Evolutionary conservation across 176 grass and related monocot species (phyloP).

Genomic region (Pontederia paniculata): DNA sequence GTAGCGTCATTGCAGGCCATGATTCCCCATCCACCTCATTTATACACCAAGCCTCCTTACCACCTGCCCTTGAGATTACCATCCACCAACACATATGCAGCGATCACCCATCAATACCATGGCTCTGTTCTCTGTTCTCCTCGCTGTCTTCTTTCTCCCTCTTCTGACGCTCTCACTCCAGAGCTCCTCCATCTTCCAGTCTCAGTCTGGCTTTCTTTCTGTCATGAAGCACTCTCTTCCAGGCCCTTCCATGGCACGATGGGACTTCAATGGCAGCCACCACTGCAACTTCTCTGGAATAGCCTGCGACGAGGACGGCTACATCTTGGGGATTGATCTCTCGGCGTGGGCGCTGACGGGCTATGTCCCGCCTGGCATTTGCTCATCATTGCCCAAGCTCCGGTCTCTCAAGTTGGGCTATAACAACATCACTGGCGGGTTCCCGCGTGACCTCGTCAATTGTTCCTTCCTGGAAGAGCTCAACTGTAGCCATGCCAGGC

Average conservation of each 20-base stretch:
- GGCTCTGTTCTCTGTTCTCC: constrained; percentile 2
- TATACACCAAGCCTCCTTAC: constrained; percentile 29
- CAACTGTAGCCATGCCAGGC: constrained; percentile 46
- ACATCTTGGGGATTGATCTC: constrained; percentile 54
- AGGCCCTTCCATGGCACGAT: constrained; percentile 48
- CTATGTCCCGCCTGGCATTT: constrained; percentile 38
- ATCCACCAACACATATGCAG: constrained; percentile 5
- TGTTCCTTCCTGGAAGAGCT: constrained; percentile 53
- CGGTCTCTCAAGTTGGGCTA: constrained; percentile 31
- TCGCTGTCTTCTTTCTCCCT: constrained; percentile 5
- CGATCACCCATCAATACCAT: constrained; percentile 8
- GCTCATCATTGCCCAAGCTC: constrained; percentile 42
- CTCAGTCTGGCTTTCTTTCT: constrained; percentile 44
- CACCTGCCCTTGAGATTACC: constrained; percentile 2
- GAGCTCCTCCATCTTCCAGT: neutral
- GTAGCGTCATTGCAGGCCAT: constrained; percentile 7
- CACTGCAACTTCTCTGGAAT: constrained; percentile 54
- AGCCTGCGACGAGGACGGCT: constrained; percentile 13
- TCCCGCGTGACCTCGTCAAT: constrained; percentile 37
- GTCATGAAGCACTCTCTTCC: constrained; percentile 50
- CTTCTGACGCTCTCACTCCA: constrained; percentile 2
- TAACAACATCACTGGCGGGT: constrained; percentile 58
- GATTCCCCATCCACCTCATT: constrained; percentile 25
- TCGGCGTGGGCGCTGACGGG: constrained; percentile 56
- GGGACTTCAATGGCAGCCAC: constrained; percentile 46